Percentiles rank a stretch among this genome's conserved stretches.
phyloP scores from a whole-genome alignment of 495 filamentous ascomycete genomes.

The Xanthoparmelia taractica region DNA sequence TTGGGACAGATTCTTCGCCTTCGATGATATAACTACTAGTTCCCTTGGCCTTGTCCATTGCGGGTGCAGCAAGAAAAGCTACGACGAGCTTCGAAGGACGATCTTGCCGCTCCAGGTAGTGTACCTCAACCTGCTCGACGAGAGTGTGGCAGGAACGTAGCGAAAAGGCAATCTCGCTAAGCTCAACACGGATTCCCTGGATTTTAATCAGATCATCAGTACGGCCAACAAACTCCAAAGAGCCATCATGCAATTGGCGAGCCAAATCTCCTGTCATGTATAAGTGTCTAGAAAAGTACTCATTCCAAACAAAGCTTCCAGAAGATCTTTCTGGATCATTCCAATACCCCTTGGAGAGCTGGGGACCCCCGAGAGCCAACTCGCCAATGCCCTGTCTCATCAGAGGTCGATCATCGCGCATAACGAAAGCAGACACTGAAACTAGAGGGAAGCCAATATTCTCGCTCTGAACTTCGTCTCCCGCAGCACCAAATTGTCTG shows the following conservation, averaged over 20 bases:
- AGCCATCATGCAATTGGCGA: slow-evolving; percentile 37
- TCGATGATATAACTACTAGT: slow-evolving; percentile 1
- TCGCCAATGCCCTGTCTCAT: slow-evolving; percentile 40
- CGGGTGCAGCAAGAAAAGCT: slow-evolving; percentile 30
- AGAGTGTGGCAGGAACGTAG: slow-evolving; percentile 30
- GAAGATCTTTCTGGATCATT: slow-evolving; percentile 38
- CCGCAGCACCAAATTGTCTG: slow-evolving; percentile 30
- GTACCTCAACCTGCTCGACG: slow-evolving; percentile 31
- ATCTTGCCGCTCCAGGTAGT: slow-evolving; percentile 28
- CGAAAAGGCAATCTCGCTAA: slow-evolving; percentile 35
- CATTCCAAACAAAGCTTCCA: slow-evolving; percentile 35
- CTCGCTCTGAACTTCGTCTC: slow-evolving; percentile 30
- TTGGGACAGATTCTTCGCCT: slow-evolving; percentile 20
- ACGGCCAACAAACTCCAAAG: slow-evolving; percentile 38
- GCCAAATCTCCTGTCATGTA: slow-evolving; percentile 50
- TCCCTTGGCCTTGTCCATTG: not conserved
- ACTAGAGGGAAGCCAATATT: slow-evolving; percentile 35
- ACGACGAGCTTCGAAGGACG: slow-evolving; percentile 32
- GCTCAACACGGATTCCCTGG: slow-evolving; percentile 35
- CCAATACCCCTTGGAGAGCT: slow-evolving; percentile 39
- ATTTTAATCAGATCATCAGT: slow-evolving; percentile 36
- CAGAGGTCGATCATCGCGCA: slow-evolving; percentile 27
- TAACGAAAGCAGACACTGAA: slow-evolving; percentile 33
- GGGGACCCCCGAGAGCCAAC: slow-evolving; percentile 38
- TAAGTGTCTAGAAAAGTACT: slow-evolving; percentile 26